Percentiles rank a stretch among this genome's conserved stretches.
phyloP scores from a whole-genome alignment of 176 grass and related monocot genomes.

The Cenchrus fungigraminus region DNA sequence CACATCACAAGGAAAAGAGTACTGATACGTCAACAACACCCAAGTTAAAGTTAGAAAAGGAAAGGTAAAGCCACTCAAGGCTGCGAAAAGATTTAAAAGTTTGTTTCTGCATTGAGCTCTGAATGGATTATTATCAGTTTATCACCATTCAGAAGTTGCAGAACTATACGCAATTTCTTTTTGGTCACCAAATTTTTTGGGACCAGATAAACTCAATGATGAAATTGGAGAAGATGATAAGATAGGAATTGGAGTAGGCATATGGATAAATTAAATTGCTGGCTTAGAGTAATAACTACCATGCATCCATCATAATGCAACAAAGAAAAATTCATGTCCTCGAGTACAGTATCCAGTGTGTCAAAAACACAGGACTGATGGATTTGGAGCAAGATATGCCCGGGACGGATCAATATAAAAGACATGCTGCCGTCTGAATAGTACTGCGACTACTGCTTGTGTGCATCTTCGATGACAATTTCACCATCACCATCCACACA shows the following conservation, averaged over 20 bases:
- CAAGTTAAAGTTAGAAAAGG: background rate
- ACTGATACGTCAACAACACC: constrained; percentile 11
- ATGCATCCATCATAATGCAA: constrained; percentile 28
- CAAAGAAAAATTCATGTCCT: constrained; percentile 18
- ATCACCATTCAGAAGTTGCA: background rate
- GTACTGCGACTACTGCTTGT: constrained; percentile 39
- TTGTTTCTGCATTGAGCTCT: background rate
- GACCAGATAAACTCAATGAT: constrained; percentile 1
- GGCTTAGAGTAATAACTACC: constrained; percentile 27
- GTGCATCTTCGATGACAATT: constrained; percentile 38
- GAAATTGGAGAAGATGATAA: constrained; percentile 31
- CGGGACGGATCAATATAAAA: constrained; percentile 42
- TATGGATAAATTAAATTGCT: constrained; percentile 20
- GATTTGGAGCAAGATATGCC: constrained; percentile 27
- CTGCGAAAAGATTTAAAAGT: background rate
- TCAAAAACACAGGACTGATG: constrained; percentile 14
- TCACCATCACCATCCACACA: constrained; percentile 37
- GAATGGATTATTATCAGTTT: background rate
- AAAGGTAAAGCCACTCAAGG: constrained; percentile 29
- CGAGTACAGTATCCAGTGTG: constrained; percentile 9
- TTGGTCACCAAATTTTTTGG: background rate
- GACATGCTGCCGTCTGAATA: constrained; percentile 52
- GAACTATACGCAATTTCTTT: background rate
- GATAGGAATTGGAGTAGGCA: constrained; percentile 35
- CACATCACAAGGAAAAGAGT: background rate